Base-by-base conservation (phyloP, 805 yeast genomes). In the Blastobotrys chiropterorum region DNA sequence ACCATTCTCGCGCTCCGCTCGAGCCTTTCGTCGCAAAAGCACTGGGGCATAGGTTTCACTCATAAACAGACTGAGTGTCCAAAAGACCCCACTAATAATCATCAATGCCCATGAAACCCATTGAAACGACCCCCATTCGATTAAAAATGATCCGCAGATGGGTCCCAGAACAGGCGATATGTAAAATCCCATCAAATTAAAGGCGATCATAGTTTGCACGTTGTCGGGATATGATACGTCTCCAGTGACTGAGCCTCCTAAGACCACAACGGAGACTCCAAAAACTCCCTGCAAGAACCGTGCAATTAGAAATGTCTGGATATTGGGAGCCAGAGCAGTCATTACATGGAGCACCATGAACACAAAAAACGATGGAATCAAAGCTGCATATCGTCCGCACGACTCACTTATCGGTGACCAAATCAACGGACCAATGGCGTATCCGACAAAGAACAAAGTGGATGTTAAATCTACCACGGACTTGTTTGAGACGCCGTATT, bases 191-290 rank as follows among this genome's bases (percentile, higher is more conserved):
- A 54, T 70, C 57, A 71, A 65, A 54, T 67, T 77, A 60, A 59
- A 66, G n/a, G 77, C 77, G 47, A 63, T 61, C 16, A 80, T 80
- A 59, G 80, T 66, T 2, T 61, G 55, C 42, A 64, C 61, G 3
- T 75, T 72, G 22, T 61, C 56, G 34, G 34, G 8, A 26, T 6
- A 26, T 59, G 68, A 78, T 44, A 77, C 61, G 61, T 78, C 82
- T 7, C 78, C 73, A 67, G 75, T 63, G 20, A 68, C 67, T 34
- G 79, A 79, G 13, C 81, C 80, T 2, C 73, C 55, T 7, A 73
- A 75, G 14, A 72, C 79, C 44, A 77, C 65, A 2, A 79, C 74
- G 14, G 79, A 76, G 41, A 77, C 76, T 4, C 78, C 76, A 53
- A 73, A 63, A 53, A 76, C 70, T 3, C 81, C 81, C 4, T 76